Conservation (phyloP, 1,284 basidiomycete species). For the Malassezia furfur region DNA sequence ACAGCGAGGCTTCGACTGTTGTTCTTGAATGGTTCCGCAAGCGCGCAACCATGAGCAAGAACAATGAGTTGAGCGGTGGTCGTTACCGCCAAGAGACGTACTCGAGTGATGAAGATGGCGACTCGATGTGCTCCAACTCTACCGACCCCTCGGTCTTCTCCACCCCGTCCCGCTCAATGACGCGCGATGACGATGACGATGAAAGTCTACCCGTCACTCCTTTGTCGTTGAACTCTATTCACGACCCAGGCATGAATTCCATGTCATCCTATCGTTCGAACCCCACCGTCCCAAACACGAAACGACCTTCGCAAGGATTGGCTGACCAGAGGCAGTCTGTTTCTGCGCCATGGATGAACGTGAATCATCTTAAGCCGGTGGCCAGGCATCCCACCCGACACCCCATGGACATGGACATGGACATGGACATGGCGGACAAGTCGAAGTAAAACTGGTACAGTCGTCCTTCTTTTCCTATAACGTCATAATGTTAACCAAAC, state of each 20-base stretch:
- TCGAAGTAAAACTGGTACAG: not conserved
- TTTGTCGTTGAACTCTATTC: slow-evolving; percentile 39
- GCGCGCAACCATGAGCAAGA: slow-evolving; percentile 11
- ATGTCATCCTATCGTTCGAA: not conserved
- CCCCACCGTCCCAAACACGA: not conserved
- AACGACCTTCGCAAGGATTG: not conserved
- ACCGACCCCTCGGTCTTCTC: slow-evolving; percentile 37
- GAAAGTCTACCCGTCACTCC: slow-evolving; percentile 46
- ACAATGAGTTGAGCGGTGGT: slow-evolving; percentile 18
- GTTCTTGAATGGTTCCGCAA: slow-evolving; percentile 75
- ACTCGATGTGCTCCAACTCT: slow-evolving; percentile 32
- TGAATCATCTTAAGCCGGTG: slow-evolving; percentile 8
- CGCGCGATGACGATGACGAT: slow-evolving; percentile 44
- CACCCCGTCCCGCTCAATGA: slow-evolving; percentile 42
- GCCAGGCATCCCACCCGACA: slow-evolving; percentile 6
- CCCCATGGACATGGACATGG: slow-evolving; percentile 10
- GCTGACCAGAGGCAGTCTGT: not conserved
- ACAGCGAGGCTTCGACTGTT: slow-evolving; percentile 81
- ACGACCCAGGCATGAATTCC: slow-evolving; percentile 16
- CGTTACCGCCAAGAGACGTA: slow-evolving; percentile 18
- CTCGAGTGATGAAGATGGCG: slow-evolving; percentile 28
- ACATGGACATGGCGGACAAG: not conserved
- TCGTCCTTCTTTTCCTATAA: not conserved
- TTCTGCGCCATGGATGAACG: not conserved
- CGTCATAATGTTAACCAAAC: not conserved